Conservation (phyloP, 106 monocot species). For the Ottelia alismoides region DNA sequence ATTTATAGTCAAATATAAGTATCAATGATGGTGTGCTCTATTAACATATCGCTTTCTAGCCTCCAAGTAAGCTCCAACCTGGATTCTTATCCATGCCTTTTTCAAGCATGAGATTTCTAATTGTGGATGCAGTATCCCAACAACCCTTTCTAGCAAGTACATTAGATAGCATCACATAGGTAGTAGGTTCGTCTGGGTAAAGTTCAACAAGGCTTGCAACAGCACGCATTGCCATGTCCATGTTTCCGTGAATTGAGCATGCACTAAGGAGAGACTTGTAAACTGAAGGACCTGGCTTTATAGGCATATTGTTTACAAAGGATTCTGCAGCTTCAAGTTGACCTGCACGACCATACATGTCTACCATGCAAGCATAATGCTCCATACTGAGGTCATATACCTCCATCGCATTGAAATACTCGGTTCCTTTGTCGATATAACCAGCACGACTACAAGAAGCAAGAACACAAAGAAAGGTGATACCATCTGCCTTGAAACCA, state of each 20-base stretch:
- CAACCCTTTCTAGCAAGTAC: slow-evolving; percentile 28
- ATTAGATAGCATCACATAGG: slow-evolving; percentile 36
- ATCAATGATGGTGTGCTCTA: too few species aligned
- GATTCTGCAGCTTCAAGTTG: slow-evolving; percentile 26
- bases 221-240: slow-evolving; percentile 27
- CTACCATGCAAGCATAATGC: slow-evolving; percentile 56
- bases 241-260: slow-evolving; percentile 30
- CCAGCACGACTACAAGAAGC: slow-evolving; percentile 45
- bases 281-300: slow-evolving; percentile 28
- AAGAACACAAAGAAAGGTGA: slow-evolving; percentile 36
- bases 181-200: slow-evolving; percentile 30
- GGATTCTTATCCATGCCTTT: slow-evolving; percentile 31
- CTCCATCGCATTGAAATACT: slow-evolving; percentile 30
- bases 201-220: slow-evolving; percentile 22
- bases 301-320: slow-evolving; percentile 32
- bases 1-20: too few species aligned
- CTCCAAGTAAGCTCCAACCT: slow-evolving; percentile 31
- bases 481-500: slow-evolving; percentile 15
- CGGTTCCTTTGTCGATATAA: slow-evolving; percentile 29
- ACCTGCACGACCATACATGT: slow-evolving; percentile 48
- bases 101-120: slow-evolving; percentile 16
- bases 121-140: slow-evolving; percentile 25
- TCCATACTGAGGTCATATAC: slow-evolving; percentile 13
- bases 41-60: neutral
- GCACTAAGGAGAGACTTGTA: slow-evolving; percentile 41